These are phyloP conservation scores for Papiliotrema flavescens DNA, from an alignment of 1,284 basidiomycete species.

Conservation along the genomic window DNA sequence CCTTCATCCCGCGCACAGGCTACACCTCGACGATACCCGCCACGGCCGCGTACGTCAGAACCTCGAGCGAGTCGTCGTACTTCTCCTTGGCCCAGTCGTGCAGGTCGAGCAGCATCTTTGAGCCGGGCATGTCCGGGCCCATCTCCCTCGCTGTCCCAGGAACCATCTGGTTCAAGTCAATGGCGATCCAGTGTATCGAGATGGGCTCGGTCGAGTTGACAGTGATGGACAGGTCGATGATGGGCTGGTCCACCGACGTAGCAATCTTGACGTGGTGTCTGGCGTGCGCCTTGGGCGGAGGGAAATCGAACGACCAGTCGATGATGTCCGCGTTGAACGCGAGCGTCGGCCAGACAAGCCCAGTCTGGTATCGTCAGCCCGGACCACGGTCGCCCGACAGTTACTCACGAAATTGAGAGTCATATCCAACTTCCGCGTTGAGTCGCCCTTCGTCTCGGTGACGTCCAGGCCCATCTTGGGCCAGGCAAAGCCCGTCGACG, in stretches of 20 bases:
- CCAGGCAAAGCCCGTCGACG: conserved; percentile 48
- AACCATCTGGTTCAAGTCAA: conserved; percentile 47
- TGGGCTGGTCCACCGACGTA: conserved; percentile 32
- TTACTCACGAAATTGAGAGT: conserved; percentile 74
- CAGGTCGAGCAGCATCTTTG: conserved; percentile 37
- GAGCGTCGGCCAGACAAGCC: conserved; percentile 58
- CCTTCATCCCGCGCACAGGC: neutral
- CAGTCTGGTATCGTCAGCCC: conserved; percentile 17
- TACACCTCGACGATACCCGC: conserved; percentile 40
- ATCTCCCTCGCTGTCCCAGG: conserved; percentile 37
- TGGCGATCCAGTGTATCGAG: conserved; percentile 40
- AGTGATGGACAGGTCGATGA: conserved; percentile 35
- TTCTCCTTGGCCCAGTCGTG: conserved; percentile 38
- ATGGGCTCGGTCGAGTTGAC: conserved; percentile 28
- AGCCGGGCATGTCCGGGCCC: conserved; percentile 42
- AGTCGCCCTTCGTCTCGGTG: conserved; percentile 46
- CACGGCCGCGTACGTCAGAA: conserved; percentile 40
- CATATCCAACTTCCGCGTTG: conserved; percentile 66
- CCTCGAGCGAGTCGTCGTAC: conserved; percentile 39
- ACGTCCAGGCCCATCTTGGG: conserved; percentile 24
- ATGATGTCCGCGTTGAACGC: conserved; percentile 90
- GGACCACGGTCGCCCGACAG: neutral
- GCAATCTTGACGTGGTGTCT: conserved; percentile 82
- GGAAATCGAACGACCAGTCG: conserved; percentile 74
- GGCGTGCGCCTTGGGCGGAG: conserved; percentile 66